phyloP scores from a whole-genome alignment of 2,329 filamentous ascomycete genomes.

The Penicillium sp. region DNA sequence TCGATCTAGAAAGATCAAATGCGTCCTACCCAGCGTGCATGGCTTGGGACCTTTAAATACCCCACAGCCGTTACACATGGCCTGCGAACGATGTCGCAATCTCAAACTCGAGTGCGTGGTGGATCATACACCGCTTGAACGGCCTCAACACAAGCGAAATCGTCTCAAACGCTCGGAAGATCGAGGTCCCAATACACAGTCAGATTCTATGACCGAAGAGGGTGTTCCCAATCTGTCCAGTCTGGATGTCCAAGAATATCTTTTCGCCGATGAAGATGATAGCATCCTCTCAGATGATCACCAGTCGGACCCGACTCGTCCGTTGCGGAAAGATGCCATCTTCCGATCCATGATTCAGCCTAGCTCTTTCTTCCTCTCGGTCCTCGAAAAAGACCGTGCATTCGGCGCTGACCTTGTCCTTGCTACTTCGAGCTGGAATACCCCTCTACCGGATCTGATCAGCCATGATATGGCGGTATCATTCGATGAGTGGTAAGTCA shows the following conservation, averaged over 20 bases:
- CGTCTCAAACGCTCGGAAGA: not conserved
- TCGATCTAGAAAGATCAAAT: constrained; percentile 26
- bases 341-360: constrained; percentile 1
- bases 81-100: constrained; percentile 23
- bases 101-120: constrained; percentile 21
- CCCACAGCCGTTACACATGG: constrained; percentile 10
- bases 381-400: not conserved
- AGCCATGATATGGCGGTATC: not conserved
- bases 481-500: constrained; percentile 1
- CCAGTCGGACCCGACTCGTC: not conserved
- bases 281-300: not conserved
- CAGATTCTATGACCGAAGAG: not conserved
- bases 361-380: not conserved
- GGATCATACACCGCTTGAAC: constrained; percentile 10
- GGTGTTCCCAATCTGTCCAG: not conserved
- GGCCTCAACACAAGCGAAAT: constrained; percentile 1
- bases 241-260: not conserved
- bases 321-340: not conserved
- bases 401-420: constrained; percentile 3
- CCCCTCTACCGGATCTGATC: not conserved
- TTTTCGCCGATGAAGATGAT: constrained; percentile 1
- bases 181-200: not conserved
- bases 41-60: constrained; percentile 8
- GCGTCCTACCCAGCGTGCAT: constrained; percentile 12
- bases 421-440: not conserved